phyloP scores from a whole-genome alignment of 805 yeast genomes.

The Starmerella etchellsii region DNA sequence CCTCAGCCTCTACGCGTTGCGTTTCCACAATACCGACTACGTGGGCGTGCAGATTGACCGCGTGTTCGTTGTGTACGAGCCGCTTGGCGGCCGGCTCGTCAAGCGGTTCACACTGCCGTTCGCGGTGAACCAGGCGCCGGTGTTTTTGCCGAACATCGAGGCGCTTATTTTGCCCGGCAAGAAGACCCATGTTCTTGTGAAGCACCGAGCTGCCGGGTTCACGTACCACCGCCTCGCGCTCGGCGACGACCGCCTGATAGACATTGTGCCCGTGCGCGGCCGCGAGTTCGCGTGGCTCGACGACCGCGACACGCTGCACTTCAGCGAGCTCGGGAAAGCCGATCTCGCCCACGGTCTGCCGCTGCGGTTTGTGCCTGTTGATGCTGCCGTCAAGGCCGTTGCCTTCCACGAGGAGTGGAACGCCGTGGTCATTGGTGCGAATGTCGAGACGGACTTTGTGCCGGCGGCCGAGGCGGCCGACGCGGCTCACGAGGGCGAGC shows the following conservation, averaged over 20 bases:
- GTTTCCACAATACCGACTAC: conserved; percentile 25
- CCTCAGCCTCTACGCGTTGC: conserved; percentile 6
- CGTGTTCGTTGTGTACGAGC: conserved; percentile 15
- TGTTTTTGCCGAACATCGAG: conserved; percentile 3
- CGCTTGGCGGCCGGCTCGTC: conserved; percentile 2
- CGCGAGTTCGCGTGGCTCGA: conserved; percentile 11
- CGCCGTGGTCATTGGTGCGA: conserved; percentile 8
- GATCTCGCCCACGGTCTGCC: conserved; percentile 8
- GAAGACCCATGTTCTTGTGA: conserved; percentile 9
- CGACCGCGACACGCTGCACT: conserved; percentile 3
- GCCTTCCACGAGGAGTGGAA: conserved; percentile 8
- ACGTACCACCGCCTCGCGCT: conserved; percentile 9
- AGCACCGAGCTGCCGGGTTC: conserved; percentile 5
- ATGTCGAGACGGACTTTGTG: background rate
- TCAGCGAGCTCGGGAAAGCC: background rate
- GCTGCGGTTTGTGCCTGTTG: background rate
- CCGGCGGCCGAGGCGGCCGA: background rate
- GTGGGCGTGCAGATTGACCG: conserved; percentile 16
- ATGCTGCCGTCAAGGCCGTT: background rate
- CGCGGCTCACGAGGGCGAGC: background rate
- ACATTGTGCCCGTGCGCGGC: background rate
- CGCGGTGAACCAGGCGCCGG: conserved; percentile 13
- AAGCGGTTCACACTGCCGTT: conserved; percentile 15
- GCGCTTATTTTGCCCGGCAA: conserved; percentile 12
- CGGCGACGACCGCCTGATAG: conserved; percentile 3